Evolutionary conservation across 2,329 filamentous ascomycete genomes (phyloP).

Genomic region (Orbilia quercus): DNA sequence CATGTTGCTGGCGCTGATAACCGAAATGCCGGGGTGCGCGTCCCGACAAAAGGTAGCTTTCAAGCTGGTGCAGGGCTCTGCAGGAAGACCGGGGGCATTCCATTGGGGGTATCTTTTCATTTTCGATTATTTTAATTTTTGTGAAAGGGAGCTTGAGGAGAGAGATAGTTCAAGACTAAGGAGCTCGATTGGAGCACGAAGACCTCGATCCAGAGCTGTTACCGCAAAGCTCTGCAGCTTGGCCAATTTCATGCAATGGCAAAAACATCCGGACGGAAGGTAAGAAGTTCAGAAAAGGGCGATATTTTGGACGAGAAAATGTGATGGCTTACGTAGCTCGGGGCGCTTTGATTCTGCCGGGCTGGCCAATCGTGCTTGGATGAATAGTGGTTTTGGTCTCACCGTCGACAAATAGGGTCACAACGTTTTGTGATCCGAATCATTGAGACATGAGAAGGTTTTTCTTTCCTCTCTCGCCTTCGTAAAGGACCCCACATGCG

Average conservation of each 20-base stretch:
- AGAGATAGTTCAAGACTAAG: slow-evolving; percentile 26
- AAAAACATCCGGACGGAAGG: slow-evolving; percentile 1
- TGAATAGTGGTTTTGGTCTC: slow-evolving; percentile 32
- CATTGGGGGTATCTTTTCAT: not conserved
- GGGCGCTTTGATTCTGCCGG: slow-evolving; percentile 12
- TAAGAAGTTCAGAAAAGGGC: slow-evolving; percentile 1
- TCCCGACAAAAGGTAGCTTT: slow-evolving; percentile 30
- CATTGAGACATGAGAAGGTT: slow-evolving; percentile 30
- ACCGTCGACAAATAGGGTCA: slow-evolving; percentile 55
- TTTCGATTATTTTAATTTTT: no score
- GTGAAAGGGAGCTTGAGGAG: slow-evolving; percentile 8
- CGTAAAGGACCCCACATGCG: slow-evolving; percentile 37
- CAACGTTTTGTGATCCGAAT: slow-evolving; percentile 53
- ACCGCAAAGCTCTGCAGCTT: slow-evolving; percentile 22
- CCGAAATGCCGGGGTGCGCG: slow-evolving; percentile 46
- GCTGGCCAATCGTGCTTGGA: slow-evolving; percentile 28
- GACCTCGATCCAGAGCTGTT: slow-evolving; percentile 20
- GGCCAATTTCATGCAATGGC: slow-evolving; percentile 4
- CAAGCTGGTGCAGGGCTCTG: slow-evolving; percentile 35
- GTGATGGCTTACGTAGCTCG: slow-evolving; percentile 18
- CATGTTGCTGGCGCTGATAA: slow-evolving; percentile 48
- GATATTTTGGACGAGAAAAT: slow-evolving; percentile 6
- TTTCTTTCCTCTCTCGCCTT: slow-evolving; percentile 16
- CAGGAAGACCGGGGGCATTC: slow-evolving; percentile 12
- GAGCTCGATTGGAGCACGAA: no score